Conservation (phyloP, 2,329 filamentous ascomycete species). For the Monosporascus sp. region DNA sequence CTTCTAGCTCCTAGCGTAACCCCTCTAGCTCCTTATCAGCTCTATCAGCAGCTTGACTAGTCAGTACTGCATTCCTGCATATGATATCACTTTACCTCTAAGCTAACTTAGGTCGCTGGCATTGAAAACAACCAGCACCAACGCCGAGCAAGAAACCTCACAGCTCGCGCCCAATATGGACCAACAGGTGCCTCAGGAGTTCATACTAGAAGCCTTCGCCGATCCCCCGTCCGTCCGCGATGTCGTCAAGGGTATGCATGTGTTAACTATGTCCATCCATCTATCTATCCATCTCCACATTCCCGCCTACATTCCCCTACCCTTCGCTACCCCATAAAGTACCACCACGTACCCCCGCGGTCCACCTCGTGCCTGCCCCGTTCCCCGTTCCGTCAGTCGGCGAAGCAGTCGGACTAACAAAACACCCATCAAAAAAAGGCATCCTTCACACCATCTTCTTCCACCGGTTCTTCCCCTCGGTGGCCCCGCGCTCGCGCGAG, state of each 20-base stretch:
- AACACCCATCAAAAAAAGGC: conserved; percentile 44
- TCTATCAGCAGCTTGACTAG: not conserved
- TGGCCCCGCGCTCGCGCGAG: conserved; percentile 77
- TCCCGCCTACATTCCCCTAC: not conserved
- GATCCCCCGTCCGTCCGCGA: conserved; percentile 87
- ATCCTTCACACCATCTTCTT: conserved; percentile 98
- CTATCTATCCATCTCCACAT: not conserved
- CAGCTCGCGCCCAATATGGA: conserved; percentile 35
- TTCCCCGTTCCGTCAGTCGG: not conserved
- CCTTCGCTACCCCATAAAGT: too few relatives aligned
- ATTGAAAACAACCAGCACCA: not conserved
- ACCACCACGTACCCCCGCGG: not conserved
- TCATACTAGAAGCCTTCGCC: conserved; percentile 88
- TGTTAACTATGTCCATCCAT: not conserved
- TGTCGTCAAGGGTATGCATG: conserved; percentile 71
- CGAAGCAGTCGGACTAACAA: conserved; percentile 8
- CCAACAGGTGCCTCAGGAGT: conserved; percentile 65
- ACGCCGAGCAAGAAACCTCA: not conserved
- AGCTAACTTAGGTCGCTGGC: not conserved
- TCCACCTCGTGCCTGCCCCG: not conserved
- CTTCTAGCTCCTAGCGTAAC: too few relatives aligned
- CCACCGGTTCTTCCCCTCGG: conserved; percentile 90
- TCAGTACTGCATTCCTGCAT: not conserved
- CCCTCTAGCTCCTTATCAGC: not conserved
- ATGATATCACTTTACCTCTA: not conserved